Percentiles rank a stretch among this genome's conserved stretches.
phyloP scores from a whole-genome alignment of 139 green algal genomes.

The Chlamydomonas urium region DNA sequence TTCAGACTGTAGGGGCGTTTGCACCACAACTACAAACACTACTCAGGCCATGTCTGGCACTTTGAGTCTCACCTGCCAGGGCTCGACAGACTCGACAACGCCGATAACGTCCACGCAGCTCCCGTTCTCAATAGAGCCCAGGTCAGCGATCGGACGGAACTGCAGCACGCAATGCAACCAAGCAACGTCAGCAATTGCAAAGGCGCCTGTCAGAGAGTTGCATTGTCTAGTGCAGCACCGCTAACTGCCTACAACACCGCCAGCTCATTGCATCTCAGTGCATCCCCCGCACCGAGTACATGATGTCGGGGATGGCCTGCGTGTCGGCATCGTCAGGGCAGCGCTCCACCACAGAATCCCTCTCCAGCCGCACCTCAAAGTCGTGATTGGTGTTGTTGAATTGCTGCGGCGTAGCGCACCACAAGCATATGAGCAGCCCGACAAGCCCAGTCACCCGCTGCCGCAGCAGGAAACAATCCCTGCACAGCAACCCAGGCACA shows the following conservation, averaged over 20 bases:
- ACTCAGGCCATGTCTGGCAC: too few relatives aligned
- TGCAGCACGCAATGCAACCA: slow-evolving; percentile 26
- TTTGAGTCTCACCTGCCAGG: slow-evolving; percentile 34
- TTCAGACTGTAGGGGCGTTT: too few relatives aligned
- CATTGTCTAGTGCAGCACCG: too few relatives aligned
- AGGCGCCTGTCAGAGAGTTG: too few relatives aligned
- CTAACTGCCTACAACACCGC: too few relatives aligned
- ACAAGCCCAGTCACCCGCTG: background rate
- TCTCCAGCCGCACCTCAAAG: slow-evolving; percentile 90
- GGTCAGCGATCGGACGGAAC: slow-evolving; percentile 73
- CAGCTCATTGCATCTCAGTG: too few relatives aligned
- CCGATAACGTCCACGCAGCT: slow-evolving; percentile 83
- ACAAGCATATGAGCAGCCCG: background rate
- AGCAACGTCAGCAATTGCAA: background rate
- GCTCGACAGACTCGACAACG: slow-evolving; percentile 70
- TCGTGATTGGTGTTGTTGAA: slow-evolving; percentile 80
- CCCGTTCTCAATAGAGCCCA: slow-evolving; percentile 64
- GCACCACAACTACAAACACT: too few relatives aligned
- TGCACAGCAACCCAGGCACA: too few relatives aligned
- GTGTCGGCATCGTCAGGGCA: slow-evolving; percentile 51
- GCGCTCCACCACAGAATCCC: slow-evolving; percentile 42
- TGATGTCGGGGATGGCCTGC: slow-evolving; percentile 59
- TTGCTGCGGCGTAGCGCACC: slow-evolving; percentile 25
- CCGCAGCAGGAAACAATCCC: too few relatives aligned
- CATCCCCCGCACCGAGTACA: slow-evolving; percentile 73